A percentile compares a stretch with the other conserved stretches of the same genome.
phyloP scores from a whole-genome alignment of 805 yeast genomes.

The Yarrowia hollandica region DNA sequence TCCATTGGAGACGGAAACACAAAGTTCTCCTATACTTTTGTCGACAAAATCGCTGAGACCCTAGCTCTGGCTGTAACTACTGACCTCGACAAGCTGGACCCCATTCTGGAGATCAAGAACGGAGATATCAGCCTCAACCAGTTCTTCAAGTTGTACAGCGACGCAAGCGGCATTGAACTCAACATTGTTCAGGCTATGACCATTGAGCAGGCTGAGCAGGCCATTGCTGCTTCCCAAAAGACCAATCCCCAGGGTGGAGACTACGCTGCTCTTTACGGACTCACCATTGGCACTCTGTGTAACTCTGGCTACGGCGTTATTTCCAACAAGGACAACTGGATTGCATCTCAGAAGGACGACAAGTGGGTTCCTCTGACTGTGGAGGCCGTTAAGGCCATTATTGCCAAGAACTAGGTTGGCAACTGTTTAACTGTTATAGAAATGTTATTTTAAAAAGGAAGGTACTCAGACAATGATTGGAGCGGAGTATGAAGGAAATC shows the following conservation, averaged over 20 bases:
- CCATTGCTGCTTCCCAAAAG: not conserved
- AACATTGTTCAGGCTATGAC: not conserved
- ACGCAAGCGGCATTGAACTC: conserved; percentile 3
- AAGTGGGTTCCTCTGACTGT: not conserved
- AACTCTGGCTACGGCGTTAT: conserved; percentile 3
- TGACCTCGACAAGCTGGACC: not conserved
- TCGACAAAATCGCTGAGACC: conserved; percentile 5
- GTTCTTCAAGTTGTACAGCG: not conserved
- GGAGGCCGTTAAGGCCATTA: not conserved
- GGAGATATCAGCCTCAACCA: conserved; percentile 10
- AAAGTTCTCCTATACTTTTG: conserved; percentile 16
- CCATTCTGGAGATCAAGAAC: conserved; percentile 17
- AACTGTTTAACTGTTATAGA: no score
- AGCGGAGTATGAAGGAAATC: no score
- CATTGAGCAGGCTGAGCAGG: conserved; percentile 4
- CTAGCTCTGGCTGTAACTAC: not conserved
- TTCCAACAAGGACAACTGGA: conserved; percentile 13
- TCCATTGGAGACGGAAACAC: not conserved
- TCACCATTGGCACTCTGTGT: conserved; percentile 5
- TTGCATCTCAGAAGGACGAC: not conserved
- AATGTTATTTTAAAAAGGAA: no score
- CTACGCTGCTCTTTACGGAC: conserved; percentile 2
- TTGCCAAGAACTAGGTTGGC: not conserved
- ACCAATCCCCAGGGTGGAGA: not conserved
- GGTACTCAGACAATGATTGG: no score